Evolutionary conservation across 2,329 filamentous ascomycete species (phyloP).

Genomic region (Beauveria scarabaeidicola): DNA sequence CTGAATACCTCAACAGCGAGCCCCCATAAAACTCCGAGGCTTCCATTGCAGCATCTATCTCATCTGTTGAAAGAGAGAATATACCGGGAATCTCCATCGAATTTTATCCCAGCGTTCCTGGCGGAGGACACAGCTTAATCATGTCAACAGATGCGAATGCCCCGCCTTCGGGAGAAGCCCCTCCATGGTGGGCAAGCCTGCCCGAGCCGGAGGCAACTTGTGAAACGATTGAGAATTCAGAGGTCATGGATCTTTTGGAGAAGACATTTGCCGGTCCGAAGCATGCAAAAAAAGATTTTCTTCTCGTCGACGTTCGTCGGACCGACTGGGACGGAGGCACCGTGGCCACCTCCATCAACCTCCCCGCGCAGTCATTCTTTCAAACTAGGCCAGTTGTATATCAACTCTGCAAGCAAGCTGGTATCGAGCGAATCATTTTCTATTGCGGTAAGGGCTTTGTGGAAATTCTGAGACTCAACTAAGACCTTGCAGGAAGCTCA

Average conservation of each 20-base stretch:
- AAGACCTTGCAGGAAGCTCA: slow-evolving; percentile 35
- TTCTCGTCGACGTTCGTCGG: slow-evolving; percentile 46
- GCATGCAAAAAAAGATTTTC: slow-evolving; percentile 26
- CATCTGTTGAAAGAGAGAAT: neutral
- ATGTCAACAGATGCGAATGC: slow-evolving; percentile 3
- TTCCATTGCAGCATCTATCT: neutral
- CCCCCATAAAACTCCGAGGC: too few species aligned
- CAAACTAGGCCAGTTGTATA: slow-evolving; percentile 40
- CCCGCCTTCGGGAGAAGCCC: slow-evolving; percentile 13
- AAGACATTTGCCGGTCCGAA: slow-evolving; percentile 22
- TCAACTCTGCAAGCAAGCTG: slow-evolving; percentile 40
- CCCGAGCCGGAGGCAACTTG: slow-evolving; percentile 33
- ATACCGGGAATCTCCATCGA: too few species aligned
- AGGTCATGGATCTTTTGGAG: slow-evolving; percentile 34
- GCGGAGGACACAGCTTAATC: neutral
- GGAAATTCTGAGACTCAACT: neutral
- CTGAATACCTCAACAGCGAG: too few species aligned
- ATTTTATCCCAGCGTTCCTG: neutral
- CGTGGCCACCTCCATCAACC: slow-evolving; percentile 48
- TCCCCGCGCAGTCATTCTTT: slow-evolving; percentile 47
- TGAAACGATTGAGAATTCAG: slow-evolving; percentile 28
- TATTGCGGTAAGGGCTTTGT: slow-evolving; percentile 39
- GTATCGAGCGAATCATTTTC: slow-evolving; percentile 41
- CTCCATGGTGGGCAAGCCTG: slow-evolving; percentile 33
- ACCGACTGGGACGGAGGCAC: slow-evolving; percentile 52